Percentiles rank a stretch among this genome's conserved stretches.
Conservation (phyloP, 2,329 filamentous ascomycete species). For the Trichoderma atroviride region DNA sequence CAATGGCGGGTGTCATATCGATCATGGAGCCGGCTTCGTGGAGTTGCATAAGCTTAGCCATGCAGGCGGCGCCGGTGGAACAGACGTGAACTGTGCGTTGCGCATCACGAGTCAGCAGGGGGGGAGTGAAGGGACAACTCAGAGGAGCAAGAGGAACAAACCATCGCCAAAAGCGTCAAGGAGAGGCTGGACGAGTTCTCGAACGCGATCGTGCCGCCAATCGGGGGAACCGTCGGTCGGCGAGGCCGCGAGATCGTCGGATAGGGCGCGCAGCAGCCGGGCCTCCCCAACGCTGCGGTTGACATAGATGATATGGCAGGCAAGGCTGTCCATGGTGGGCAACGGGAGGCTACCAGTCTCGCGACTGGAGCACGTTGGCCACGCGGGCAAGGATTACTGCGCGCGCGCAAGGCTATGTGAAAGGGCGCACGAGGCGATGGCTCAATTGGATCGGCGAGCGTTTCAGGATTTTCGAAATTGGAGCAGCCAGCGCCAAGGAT, state of each 20-base stretch:
- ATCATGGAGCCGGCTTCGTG: constrained; percentile 53
- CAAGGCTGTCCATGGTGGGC: constrained; percentile 59
- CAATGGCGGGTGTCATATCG: constrained; percentile 58
- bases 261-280: constrained; percentile 44
- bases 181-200: constrained; percentile 52
- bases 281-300: constrained; percentile 56
- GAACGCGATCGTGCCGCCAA: constrained; percentile 46
- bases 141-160: constrained; percentile 34
- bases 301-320: constrained; percentile 63
- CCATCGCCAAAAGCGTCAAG: constrained; percentile 59
- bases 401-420: constrained; percentile 26
- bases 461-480: constrained; percentile 9
- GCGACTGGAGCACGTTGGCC: constrained; percentile 62
- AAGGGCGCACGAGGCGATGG: constrained; percentile 6
- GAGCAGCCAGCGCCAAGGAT: constrained; percentile 7
- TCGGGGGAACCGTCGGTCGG: constrained; percentile 33
- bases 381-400: constrained; percentile 37
- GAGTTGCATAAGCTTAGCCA: constrained; percentile 56
- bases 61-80: constrained; percentile 55
- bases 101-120: constrained; percentile 31
- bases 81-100: constrained; percentile 54
- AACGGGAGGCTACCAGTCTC: constrained; percentile 61
- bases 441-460: constrained; percentile 17
- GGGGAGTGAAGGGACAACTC: background rate
- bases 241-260: constrained; percentile 27